A percentile compares a stretch with the other conserved stretches of the same genome.
These are phyloP conservation scores for Boletus tomentosulus DNA, from an alignment of 768 basidiomycete species.

Conservation along the genomic window DNA sequence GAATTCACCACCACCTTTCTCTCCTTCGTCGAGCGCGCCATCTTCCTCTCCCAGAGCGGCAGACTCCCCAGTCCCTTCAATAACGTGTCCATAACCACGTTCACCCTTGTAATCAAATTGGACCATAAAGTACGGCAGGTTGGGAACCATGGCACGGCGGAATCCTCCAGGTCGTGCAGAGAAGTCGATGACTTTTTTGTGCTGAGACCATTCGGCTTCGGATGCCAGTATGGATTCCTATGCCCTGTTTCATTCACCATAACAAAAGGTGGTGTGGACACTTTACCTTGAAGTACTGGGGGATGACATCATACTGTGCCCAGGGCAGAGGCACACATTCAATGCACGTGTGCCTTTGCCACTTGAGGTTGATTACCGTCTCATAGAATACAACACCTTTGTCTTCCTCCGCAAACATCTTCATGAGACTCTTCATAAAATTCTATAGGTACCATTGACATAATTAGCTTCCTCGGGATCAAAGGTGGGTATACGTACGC, in stretches of 20 bases:
- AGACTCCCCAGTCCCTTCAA: conserved; percentile 80
- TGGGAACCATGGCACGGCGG: conserved; percentile 91
- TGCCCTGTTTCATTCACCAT: conserved; percentile 2
- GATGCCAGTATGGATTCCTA: conserved; percentile 92
- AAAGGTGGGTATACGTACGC: conserved; percentile 45
- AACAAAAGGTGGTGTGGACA: background rate
- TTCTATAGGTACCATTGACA: conserved; percentile 37
- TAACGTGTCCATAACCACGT: conserved; percentile 97
- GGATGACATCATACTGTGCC: conserved; percentile 80
- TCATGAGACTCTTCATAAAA: conserved; percentile 91
- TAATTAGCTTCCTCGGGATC: background rate
- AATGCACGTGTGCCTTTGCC: conserved; percentile 89
- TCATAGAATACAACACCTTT: conserved; percentile 96
- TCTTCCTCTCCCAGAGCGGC: conserved; percentile 58
- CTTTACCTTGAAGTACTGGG: conserved; percentile 86
- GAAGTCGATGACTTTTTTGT: conserved; percentile 96
- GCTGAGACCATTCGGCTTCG: conserved; percentile 97
- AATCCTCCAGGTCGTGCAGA: conserved; percentile 87
- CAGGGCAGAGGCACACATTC: conserved; percentile 93
- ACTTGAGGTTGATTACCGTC: conserved; percentile 80
- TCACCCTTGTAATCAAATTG: conserved; percentile 98
- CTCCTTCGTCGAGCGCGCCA: conserved; percentile 74
- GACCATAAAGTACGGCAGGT: conserved; percentile 98
- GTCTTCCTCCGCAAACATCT: conserved; percentile 89
- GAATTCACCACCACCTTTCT: conserved; percentile 89